These are phyloP conservation scores for Oxyria digyna DNA, from an alignment of 148 eudicot species.

Conservation along the genomic window DNA sequence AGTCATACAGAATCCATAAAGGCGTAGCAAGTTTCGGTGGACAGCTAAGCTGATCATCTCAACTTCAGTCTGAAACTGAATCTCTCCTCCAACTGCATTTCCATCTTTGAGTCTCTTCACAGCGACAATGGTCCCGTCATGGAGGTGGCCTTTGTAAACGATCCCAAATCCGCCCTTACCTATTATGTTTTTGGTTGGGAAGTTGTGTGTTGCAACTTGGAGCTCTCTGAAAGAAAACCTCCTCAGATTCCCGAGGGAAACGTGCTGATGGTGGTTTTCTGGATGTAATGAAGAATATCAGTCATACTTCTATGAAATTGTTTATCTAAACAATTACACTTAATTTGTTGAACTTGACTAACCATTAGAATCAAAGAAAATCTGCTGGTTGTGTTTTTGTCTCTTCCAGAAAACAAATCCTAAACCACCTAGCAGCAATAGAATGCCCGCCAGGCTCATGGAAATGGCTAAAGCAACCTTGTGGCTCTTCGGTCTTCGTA, in stretches of 20 bases:
- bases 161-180: constrained; percentile 94
- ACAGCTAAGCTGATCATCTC: constrained; percentile 97
- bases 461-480: constrained; percentile 68
- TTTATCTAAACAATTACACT: background rate
- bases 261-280: constrained; percentile 66
- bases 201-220: constrained; percentile 71
- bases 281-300: background rate
- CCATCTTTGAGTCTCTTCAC: constrained; percentile 93
- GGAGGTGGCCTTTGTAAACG: constrained; percentile 75
- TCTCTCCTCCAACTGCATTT: constrained; percentile 60
- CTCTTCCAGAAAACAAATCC: constrained; percentile 73
- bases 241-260: constrained; percentile 79
- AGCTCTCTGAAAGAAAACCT: constrained; percentile 75
- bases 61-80: constrained; percentile 95
- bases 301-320: background rate
- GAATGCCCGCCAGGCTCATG: constrained; percentile 61
- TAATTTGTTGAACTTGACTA: constrained; percentile 6
- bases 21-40: constrained; percentile 76
- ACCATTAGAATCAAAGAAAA: constrained; percentile 67
- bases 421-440: constrained; percentile 47
- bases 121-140: constrained; percentile 71
- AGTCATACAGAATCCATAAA: constrained; percentile 85
- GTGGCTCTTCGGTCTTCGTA: constrained; percentile 40
- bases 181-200: constrained; percentile 76
- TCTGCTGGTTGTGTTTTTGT: constrained; percentile 40